phyloP scores from a whole-genome alignment of 2,329 filamentous ascomycete species.

The Trichoderma afroharzianum region DNA sequence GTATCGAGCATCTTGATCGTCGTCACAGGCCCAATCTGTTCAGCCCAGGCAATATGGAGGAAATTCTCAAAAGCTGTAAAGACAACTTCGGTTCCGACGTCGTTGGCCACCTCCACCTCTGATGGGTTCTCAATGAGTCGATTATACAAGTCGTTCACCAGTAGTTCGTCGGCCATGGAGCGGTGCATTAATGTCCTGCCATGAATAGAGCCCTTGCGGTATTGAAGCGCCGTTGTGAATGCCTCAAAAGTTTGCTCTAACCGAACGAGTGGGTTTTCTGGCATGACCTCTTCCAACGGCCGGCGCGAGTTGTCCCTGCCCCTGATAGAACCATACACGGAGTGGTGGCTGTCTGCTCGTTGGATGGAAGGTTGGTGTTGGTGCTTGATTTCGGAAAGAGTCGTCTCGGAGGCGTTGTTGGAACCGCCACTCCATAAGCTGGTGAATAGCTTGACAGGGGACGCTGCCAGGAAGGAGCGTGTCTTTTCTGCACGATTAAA shows the following conservation, averaged over 20 bases:
- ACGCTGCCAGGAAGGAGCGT: constrained; percentile 70
- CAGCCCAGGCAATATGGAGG: constrained; percentile 79
- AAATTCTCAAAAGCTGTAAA: constrained; percentile 96
- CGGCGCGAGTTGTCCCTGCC: constrained; percentile 38
- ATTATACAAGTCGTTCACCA: constrained; percentile 89
- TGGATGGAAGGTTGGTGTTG: constrained; percentile 41
- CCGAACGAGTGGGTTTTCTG: constrained; percentile 64
- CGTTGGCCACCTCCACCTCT: constrained; percentile 70
- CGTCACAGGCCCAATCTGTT: constrained; percentile 83
- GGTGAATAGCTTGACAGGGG: constrained; percentile 85
- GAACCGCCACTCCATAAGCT: constrained; percentile 68
- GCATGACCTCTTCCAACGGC: constrained; percentile 46
- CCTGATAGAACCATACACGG: constrained; percentile 53
- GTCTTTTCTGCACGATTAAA: constrained; percentile 61
- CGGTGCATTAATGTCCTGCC: constrained; percentile 72
- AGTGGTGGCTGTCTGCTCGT: constrained; percentile 47
- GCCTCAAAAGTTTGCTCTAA: constrained; percentile 83
- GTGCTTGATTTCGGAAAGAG: constrained; percentile 33
- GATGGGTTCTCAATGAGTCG: constrained; percentile 77
- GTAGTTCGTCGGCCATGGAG: constrained; percentile 67
- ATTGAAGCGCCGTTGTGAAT: constrained; percentile 77
- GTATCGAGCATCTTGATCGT: constrained; percentile 66
- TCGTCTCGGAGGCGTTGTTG: constrained; percentile 33
- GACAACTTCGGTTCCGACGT: constrained; percentile 76
- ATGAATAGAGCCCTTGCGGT: constrained; percentile 81